Evolutionary conservation across 2,329 filamentous ascomycete species (phyloP), one percentile per base, ranked within the genome.

Genomic region (Scytalidium sp.): DNA sequence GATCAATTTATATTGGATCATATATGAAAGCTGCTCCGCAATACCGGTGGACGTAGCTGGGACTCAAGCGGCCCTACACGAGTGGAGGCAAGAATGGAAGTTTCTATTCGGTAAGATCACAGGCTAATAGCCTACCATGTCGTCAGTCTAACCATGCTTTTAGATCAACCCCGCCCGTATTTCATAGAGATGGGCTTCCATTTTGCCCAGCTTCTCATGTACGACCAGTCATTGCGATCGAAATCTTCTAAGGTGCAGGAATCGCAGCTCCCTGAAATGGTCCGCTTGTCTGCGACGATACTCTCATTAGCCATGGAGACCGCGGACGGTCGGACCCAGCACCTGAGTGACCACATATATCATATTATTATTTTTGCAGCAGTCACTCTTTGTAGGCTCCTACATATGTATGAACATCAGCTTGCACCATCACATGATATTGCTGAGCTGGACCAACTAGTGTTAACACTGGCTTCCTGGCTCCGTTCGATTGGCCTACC

Each of bases 341-440:
- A 75, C 54, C 56, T 75, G 3, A 74, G 66, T 3, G 72, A 75
- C 48, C 72, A 75, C 45, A 72, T 74, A 19, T 75, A 74, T 50
- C 72, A 75, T 50, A 71, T 75, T 62, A 70, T 74, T 43, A 72
- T 70, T 4, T 75, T 74, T 47, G 67, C 72, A 1, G 71, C 67
- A 3, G 60, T 70, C 20, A 70, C 67, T 3, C 56, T 70, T 2
- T 67, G 62, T 42, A 65, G 70, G 22, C 46, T 74, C 2, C 53
- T 73, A 3, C 64, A 66, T 45, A 65, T 49, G 29, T 69, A 72
- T 49, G 70, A 70, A 50, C 56, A 55, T 8, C 64, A 70, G 23
- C 49, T 70, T 2, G 54, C 60, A 5, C 41, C 48, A 5, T 58
- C 56, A 7, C 62, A 70, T 36, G 57, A 71, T 17, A 54, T 71